Evolutionary conservation across 2,329 filamentous ascomycete genomes (phyloP).

Genomic region (Ophiosphaerella narmari): DNA sequence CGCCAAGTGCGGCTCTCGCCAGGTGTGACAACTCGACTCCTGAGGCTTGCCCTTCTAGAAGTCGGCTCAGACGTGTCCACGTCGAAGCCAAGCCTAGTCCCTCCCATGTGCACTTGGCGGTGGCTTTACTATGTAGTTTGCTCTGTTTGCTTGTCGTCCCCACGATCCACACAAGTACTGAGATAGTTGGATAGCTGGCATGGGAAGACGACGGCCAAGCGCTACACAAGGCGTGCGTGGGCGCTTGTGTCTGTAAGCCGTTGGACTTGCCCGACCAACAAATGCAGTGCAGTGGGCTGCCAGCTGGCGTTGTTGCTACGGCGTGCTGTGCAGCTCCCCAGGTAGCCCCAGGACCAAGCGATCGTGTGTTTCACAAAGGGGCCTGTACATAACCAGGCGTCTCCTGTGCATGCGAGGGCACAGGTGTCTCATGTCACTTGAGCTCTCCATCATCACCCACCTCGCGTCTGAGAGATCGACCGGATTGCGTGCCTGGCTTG

Average conservation of each 20-base stretch:
- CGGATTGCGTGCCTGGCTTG: conserved; percentile 25
- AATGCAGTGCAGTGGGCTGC: too few species aligned
- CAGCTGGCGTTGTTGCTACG: too few species aligned
- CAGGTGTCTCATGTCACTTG: conserved; percentile 23
- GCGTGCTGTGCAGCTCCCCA: background rate
- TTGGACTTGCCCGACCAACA: too few species aligned
- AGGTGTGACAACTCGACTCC: conserved; percentile 23
- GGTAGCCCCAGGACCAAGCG: conserved; percentile 3
- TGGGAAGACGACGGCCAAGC: too few species aligned
- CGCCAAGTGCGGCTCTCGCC: conserved; percentile 31
- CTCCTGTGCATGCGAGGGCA: conserved; percentile 35
- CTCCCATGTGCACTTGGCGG: background rate
- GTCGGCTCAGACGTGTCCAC: conserved; percentile 4
- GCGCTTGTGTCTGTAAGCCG: too few species aligned
- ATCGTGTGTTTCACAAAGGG: conserved; percentile 6
- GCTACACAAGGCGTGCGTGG: too few species aligned
- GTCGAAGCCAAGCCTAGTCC: conserved; percentile 8
- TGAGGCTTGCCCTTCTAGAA: conserved; percentile 20
- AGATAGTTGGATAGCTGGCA: too few species aligned
- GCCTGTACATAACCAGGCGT: conserved; percentile 30
- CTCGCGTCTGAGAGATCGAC: conserved; percentile 21
- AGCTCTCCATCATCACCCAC: conserved; percentile 3
- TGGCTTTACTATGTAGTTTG: too few species aligned
- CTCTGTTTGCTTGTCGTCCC: too few species aligned
- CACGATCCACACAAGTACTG: too few species aligned